Evolutionary conservation across 2,329 filamentous ascomycete genomes (phyloP), one percentile per base, ranked within the genome.

Genomic region (Talaromyces verruculosus): DNA sequence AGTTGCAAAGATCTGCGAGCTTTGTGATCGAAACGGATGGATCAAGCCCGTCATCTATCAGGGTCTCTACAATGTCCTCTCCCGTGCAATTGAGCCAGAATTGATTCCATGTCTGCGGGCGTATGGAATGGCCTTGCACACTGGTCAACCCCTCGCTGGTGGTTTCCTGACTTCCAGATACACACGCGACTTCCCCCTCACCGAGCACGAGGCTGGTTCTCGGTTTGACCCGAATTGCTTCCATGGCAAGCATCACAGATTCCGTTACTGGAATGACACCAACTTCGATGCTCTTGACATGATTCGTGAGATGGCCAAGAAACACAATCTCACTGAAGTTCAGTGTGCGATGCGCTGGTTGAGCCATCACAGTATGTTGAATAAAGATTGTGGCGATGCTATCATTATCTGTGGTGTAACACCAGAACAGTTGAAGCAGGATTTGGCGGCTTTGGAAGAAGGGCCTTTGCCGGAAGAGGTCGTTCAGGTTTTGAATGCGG

Each of bases 271-370:
- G 75, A 77, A 80, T 63, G 76, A 80, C 35, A 65, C 69, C 22
- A 79, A 80, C 66, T 82, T 84, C 63, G 74, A 78, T 63, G 81
- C 80, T 5, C 67, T 84, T 49, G 80, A 82, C 57, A 65, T 77
- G 17, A 67, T 83, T 35, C 72, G 77, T 61, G 69, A 75, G 1
- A 74, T 73, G 25, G 72, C 76, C 0, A 72, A 73, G 69, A 79
- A 80, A 71, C 76, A 82, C 68, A 74, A 75, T 0, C 35, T 84
- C 37, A 81, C 79, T 0, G 72, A 79, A 65, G 74, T 76, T 0
- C 81, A 84, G 67, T 75, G 76, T 68, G 81, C 81, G 0, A 67
- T 84, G 63, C 69, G 82, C 35, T 84, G 83, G 83, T 73, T 79
- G 41, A 72, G 72, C 1, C 78, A 84, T 70, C 82, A 84, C 67